Evolutionary conservation across 108 stramenopile species (phyloP).

Genomic region (Skeletonema menzelii): DNA sequence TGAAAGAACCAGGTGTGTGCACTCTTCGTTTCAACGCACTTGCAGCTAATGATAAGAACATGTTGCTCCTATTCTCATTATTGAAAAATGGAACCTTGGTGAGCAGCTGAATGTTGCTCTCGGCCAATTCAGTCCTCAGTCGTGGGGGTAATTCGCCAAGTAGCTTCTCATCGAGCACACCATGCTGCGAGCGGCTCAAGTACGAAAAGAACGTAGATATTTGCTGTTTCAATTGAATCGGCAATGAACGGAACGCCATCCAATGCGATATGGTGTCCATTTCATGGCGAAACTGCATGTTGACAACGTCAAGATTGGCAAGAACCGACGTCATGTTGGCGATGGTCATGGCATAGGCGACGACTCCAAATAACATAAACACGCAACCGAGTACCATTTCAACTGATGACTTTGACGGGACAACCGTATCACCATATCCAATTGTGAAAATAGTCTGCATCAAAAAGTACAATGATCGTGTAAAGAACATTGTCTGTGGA

Average conservation of each 20-base stretch:
- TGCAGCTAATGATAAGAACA: slow-evolving; percentile 22
- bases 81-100: slow-evolving; percentile 50
- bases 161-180: slow-evolving; percentile 49
- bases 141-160: slow-evolving; percentile 42
- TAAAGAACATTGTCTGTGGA: slow-evolving; percentile 41
- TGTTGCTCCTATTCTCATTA: slow-evolving; percentile 15
- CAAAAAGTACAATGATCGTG: slow-evolving; percentile 46
- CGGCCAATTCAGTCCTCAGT: slow-evolving; percentile 28
- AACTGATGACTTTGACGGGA: slow-evolving; percentile 38
- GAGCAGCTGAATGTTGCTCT: slow-evolving; percentile 16
- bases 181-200: slow-evolving; percentile 46
- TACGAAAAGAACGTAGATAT: slow-evolving; percentile 46
- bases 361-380: slow-evolving; percentile 50
- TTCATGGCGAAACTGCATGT: slow-evolving; percentile 54
- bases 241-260: slow-evolving; percentile 41
- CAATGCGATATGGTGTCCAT: slow-evolving; percentile 45
- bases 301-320: slow-evolving; percentile 54
- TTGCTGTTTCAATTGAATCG: slow-evolving; percentile 31
- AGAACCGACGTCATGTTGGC: slow-evolving; percentile 68
- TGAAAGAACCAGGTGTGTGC: slow-evolving; percentile 40
- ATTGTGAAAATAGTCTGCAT: slow-evolving; percentile 68
- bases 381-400: slow-evolving; percentile 47
- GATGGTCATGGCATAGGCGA: slow-evolving; percentile 53
- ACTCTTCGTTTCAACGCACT: slow-evolving; percentile 31
- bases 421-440: slow-evolving; percentile 58